These are phyloP conservation scores for Apiospora saccharicola DNA, from an alignment of 2,329 filamentous ascomycete genomes.

Conservation along the genomic window DNA sequence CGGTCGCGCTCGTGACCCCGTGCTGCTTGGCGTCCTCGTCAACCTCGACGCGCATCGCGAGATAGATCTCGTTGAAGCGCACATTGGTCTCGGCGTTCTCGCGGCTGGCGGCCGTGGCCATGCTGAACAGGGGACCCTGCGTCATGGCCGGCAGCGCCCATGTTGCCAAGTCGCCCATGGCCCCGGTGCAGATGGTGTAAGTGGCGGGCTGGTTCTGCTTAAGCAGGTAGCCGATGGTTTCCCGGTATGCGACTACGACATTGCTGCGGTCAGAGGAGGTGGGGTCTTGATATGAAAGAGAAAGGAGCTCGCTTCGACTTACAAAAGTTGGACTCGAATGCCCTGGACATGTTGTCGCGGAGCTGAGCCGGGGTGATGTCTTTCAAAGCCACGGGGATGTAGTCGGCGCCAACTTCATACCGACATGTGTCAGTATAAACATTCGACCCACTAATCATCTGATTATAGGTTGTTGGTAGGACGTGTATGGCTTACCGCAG, in stretches of 20 bases:
- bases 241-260: conserved; percentile 40
- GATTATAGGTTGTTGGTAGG: neutral
- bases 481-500: conserved; percentile 35
- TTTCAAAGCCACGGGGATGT: neutral
- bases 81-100: conserved; percentile 44
- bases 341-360: conserved; percentile 9
- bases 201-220: conserved; percentile 39
- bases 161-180: conserved; percentile 37
- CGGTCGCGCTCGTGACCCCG: conserved; percentile 30
- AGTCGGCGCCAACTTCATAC: neutral
- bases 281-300: neutral
- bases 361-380: neutral
- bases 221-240: conserved; percentile 43
- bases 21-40: conserved; percentile 33
- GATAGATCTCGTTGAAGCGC: conserved; percentile 50
- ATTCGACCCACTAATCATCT: too few species aligned
- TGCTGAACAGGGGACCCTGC: conserved; percentile 48
- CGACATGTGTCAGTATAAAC: neutral
- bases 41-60: conserved; percentile 40
- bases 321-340: conserved; percentile 5
- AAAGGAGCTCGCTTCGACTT: neutral
- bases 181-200: conserved; percentile 45
- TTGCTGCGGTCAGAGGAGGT: neutral
- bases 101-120: conserved; percentile 40
- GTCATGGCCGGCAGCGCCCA: conserved; percentile 38